phyloP scores from a whole-genome alignment of 192 early-diverging fungal species.

The Coemansia furcata region DNA sequence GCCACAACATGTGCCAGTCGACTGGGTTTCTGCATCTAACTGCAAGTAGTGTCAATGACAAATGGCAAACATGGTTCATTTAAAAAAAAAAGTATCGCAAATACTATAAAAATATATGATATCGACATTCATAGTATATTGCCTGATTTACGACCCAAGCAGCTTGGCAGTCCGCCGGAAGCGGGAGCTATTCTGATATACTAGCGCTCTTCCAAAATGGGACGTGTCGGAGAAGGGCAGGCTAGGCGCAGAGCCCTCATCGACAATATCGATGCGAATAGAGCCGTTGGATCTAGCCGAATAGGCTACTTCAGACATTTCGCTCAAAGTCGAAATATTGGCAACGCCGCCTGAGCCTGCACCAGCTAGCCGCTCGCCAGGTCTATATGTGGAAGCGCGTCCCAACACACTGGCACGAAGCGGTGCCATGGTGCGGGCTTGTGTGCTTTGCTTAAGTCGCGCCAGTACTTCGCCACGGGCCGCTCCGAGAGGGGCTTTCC shows the following conservation, averaged over 20 bases:
- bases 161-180: constrained; percentile 45
- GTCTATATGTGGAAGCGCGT: constrained; percentile 3
- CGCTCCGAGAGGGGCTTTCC: neutral
- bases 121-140: no score
- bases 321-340: constrained; percentile 16
- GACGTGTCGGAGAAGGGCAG: neutral
- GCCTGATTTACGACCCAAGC: constrained; percentile 14
- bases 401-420: constrained; percentile 30
- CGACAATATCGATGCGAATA: constrained; percentile 36
- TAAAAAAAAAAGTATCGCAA: no score
- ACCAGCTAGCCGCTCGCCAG: neutral
- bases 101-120: neutral
- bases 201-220: neutral
- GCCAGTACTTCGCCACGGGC: constrained; percentile 23
- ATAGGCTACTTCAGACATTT: constrained; percentile 28
- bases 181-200: constrained; percentile 18
- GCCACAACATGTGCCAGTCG: constrained; percentile 51
- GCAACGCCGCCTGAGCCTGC: neutral
- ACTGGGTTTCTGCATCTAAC: constrained; percentile 47
- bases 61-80: neutral
- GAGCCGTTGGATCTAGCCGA: constrained; percentile 27
- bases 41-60: constrained; percentile 22
- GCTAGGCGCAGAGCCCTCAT: constrained; percentile 16
- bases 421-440: constrained; percentile 23
- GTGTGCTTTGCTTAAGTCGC: constrained; percentile 25